Evolutionary conservation across 495 filamentous ascomycete genomes (phyloP).

Genomic region (Tetracladium setigerum): DNA sequence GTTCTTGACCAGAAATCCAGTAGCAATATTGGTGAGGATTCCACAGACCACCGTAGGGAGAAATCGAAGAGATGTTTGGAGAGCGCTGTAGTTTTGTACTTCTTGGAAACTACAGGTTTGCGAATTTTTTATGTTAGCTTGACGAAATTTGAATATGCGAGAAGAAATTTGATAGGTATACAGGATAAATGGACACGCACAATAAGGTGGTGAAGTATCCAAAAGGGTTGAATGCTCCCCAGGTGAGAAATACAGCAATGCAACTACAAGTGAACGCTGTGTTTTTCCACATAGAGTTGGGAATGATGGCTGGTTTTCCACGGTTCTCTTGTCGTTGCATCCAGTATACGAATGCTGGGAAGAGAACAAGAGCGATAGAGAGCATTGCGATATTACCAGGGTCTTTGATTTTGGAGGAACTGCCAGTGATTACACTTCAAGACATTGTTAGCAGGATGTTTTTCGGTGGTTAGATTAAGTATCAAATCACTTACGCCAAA

Average conservation of each 20-base stretch:
- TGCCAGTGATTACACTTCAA: conserved; percentile 5
- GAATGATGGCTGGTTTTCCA: conserved; percentile 41
- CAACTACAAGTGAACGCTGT: conserved; percentile 39
- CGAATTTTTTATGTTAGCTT: too few relatives aligned
- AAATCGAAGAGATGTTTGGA: conserved; percentile 42
- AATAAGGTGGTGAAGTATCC: conserved; percentile 38
- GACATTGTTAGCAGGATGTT: too few relatives aligned
- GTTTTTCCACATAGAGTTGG: conserved; percentile 47
- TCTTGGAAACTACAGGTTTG: conserved; percentile 34
- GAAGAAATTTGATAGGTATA: too few relatives aligned
- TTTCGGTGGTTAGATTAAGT: too few relatives aligned
- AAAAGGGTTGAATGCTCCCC: conserved; percentile 37
- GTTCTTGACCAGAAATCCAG: conserved; percentile 44
- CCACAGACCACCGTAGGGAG: conserved; percentile 48
- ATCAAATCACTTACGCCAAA: conserved; percentile 22
- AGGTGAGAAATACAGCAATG: conserved; percentile 40
- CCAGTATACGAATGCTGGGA: conserved; percentile 40
- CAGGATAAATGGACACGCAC: conserved; percentile 13
- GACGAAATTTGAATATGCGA: too few relatives aligned
- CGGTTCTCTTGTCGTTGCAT: conserved; percentile 33
- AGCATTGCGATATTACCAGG: conserved; percentile 35
- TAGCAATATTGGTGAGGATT: conserved; percentile 41
- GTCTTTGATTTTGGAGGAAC: conserved; percentile 20
- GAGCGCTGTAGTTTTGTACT: conserved; percentile 33
- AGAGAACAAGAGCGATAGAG: conserved; percentile 26